phyloP scores from a whole-genome alignment of 2,329 filamentous ascomycete genomes.

The Bipolaris sorokiniana region DNA sequence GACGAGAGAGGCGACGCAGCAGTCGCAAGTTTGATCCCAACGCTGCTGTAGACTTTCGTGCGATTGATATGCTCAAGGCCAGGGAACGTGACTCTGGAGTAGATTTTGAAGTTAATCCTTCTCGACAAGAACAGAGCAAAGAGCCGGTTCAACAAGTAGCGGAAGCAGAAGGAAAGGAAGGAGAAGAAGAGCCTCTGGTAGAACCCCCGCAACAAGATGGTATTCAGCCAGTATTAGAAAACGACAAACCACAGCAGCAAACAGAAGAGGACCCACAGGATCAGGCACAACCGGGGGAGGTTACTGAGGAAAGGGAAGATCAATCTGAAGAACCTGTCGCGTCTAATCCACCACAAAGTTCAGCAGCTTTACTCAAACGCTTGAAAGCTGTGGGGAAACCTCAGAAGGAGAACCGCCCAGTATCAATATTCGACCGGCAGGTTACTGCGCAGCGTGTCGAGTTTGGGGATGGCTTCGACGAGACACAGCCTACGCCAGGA shows the following conservation, averaged over 20 bases:
- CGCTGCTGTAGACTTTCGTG: conserved; percentile 27
- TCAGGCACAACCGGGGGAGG: conserved; percentile 7
- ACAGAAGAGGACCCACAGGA: background rate
- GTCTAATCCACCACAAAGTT: conserved; percentile 29
- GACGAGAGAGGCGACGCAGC: conserved; percentile 34
- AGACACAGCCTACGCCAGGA: conserved; percentile 32
- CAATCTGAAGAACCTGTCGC: conserved; percentile 16
- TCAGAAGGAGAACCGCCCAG: conserved; percentile 45
- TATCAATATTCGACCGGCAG: conserved; percentile 51
- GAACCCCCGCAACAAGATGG: conserved; percentile 15
- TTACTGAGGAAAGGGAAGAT: conserved; percentile 8
- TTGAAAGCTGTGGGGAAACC: conserved; percentile 26
- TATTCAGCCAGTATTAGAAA: conserved; percentile 5
- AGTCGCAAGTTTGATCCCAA: conserved; percentile 41
- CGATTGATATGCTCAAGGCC: conserved; percentile 30
- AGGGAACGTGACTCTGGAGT: conserved; percentile 27
- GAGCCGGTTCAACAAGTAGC: conserved; percentile 4
- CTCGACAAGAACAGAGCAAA: conserved; percentile 14
- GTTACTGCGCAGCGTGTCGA: conserved; percentile 45
- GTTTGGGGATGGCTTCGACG: conserved; percentile 48
- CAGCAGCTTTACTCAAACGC: conserved; percentile 28
- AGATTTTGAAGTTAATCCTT: conserved; percentile 14
- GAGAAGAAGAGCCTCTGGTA: conserved; percentile 4
- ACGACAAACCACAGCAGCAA: conserved; percentile 14
- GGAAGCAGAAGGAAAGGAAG: background rate